Evolutionary conservation across 306 rosid species (phyloP).

Genomic region (Acacia acuminata): DNA sequence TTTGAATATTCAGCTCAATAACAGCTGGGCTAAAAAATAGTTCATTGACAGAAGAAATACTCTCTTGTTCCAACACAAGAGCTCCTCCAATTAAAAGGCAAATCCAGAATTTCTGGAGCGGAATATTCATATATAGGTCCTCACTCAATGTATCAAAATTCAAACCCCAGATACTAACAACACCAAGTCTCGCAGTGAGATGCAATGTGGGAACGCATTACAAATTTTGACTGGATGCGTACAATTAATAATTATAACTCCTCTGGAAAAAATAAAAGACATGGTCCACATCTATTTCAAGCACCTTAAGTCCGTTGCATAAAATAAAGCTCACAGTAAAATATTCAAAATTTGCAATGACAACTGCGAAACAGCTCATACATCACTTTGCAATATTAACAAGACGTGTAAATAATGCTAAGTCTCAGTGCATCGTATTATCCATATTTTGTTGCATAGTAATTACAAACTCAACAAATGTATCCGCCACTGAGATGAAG

Average conservation of each 20-base stretch:
- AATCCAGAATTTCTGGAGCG: background rate
- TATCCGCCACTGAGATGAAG: constrained; percentile 20
- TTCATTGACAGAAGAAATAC: background rate
- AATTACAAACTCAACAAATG: constrained; percentile 5
- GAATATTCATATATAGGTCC: background rate
- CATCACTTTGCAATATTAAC: constrained; percentile 19
- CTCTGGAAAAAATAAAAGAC: constrained; percentile 11
- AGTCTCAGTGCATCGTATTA: background rate
- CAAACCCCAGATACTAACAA: background rate
- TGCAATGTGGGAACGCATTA: background rate
- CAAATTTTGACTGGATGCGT: background rate
- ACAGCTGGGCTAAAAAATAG: background rate
- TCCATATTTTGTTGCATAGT: constrained; percentile 2
- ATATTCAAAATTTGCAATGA: background rate
- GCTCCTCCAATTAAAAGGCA: too few relatives aligned
- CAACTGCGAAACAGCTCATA: background rate
- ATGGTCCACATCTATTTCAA: background rate
- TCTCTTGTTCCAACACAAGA: background rate
- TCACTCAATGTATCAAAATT: background rate
- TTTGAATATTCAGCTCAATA: background rate
- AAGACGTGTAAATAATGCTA: background rate
- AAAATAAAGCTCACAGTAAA: constrained; percentile 1
- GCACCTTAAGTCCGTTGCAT: background rate
- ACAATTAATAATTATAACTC: background rate
- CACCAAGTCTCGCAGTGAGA: background rate